Evolutionary conservation across 257 asterid genomes (phyloP), one percentile per base, ranked within the genome.

Genomic region (Ehretia macrophylla): DNA sequence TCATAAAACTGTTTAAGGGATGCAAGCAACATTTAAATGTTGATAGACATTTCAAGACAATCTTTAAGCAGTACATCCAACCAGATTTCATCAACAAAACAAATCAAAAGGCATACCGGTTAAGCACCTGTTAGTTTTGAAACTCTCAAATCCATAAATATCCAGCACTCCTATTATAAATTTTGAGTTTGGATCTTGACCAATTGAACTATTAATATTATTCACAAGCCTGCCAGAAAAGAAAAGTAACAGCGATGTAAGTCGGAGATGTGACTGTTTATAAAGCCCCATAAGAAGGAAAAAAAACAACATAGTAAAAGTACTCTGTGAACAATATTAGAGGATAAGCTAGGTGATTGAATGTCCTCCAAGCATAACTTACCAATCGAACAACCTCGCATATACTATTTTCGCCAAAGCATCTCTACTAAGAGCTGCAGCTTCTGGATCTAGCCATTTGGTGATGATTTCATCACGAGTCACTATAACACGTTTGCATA

Each of bases 391-490:
- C 83, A 93, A 75, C 67, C 94, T 81, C 9, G 99, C 78, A 79
- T 93, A 93, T 49, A 93, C 94, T 74, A 83, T 77, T 80, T 90
- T 89, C 45, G 99, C 95, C 72, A 93, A 76, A 69, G 97, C 97
- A 63, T 93, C 99, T 81, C 99, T 77, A 77, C 97, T 86, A 65
- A 81, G 75, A 64, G 79, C 49, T 56, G 99, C 99, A 50, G 97
- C 89, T 65, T 85, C 95, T 22, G 96, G 99, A 80, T 93, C 99
- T 67, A 93, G 78, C 73, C 83, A 86, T 69, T 87, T 93, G 75
- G 82, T 81, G 72, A 93, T 87, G 57, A 95, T 85, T 77, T 93
- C 99, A 62, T 93, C 99, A 72, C 99, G 96, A 66, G 99, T 93
- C 66, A 87, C 96, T 62, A 93, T 93, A 48, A 86, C 83, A 22